These are phyloP conservation scores for Ogataea saltuana DNA, from an alignment of 805 yeast genomes.

Conservation along the genomic window DNA sequence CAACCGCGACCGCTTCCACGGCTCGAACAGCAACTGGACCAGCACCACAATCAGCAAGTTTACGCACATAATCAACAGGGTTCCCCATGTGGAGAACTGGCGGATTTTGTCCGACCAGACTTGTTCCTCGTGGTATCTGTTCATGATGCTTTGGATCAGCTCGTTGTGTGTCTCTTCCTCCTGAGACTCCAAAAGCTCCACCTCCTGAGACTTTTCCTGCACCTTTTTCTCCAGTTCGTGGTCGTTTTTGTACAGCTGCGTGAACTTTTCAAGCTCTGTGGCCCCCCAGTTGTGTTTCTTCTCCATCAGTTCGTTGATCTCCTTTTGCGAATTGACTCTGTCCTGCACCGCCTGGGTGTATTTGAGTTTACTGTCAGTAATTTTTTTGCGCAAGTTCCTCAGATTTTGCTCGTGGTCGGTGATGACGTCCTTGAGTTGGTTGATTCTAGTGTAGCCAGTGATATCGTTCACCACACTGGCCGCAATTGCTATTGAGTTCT, in stretches of 20 bases:
- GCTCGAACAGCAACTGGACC: conserved; percentile 88
- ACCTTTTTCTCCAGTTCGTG: conserved; percentile 71
- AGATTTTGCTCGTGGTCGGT: conserved; percentile 54
- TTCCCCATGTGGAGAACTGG: conserved; percentile 95
- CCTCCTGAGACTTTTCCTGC: conserved; percentile 43
- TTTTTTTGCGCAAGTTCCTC: conserved; percentile 46
- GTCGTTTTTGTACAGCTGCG: conserved; percentile 76
- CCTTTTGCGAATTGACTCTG: conserved; percentile 73
- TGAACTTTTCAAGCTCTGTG: conserved; percentile 78
- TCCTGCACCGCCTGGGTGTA: conserved; percentile 63
- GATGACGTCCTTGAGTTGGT: conserved; percentile 64
- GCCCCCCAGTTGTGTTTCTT: conserved; percentile 83
- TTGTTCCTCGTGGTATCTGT: conserved; percentile 94
- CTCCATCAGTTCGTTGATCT: conserved; percentile 83
- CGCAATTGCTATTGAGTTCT: conserved; percentile 57
- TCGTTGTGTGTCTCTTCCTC: conserved; percentile 72
- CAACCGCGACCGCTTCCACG: conserved; percentile 84
- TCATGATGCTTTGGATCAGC: conserved; percentile 73
- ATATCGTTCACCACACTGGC: conserved; percentile 79
- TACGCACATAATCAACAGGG: conserved; percentile 84
- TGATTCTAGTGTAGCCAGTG: conserved; percentile 87
- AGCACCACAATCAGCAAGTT: conserved; percentile 75
- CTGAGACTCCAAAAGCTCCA: conserved; percentile 55
- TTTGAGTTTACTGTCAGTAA: conserved; percentile 47
- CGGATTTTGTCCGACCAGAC: conserved; percentile 97